Conservation (phyloP, 805 yeast genomes). For the Yarrowia phangngaensis region DNA sequence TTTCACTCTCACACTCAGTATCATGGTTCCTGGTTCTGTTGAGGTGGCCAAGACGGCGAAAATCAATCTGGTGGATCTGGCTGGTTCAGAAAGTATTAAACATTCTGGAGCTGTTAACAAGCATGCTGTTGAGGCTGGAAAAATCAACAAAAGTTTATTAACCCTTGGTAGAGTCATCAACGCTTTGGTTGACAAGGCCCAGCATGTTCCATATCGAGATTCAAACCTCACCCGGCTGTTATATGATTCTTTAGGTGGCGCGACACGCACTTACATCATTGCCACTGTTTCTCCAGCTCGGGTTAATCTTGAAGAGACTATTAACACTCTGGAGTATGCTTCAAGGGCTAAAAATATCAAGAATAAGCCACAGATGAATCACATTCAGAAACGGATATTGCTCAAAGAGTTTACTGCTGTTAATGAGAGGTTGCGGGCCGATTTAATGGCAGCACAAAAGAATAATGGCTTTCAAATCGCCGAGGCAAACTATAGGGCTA, state of each 20-base stretch:
- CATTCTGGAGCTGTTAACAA: conserved; percentile 83
- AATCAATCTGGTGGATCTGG: conserved; percentile 83
- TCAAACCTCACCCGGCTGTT: conserved; percentile 73
- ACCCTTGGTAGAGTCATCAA: conserved; percentile 89
- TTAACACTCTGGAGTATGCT: conserved; percentile 84
- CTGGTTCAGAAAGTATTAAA: conserved; percentile 88
- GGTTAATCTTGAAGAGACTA: conserved; percentile 71
- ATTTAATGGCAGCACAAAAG: conserved; percentile 57
- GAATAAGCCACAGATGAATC: conserved; percentile 58
- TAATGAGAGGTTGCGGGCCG: conserved; percentile 55
- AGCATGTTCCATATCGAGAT: conserved; percentile 82
- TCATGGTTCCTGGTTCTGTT: conserved; percentile 52
- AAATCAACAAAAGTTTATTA: conserved; percentile 81
- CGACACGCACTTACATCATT: conserved; percentile 78
- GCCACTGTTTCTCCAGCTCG: conserved; percentile 86
- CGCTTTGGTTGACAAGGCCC: conserved; percentile 55
- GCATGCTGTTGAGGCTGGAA: conserved; percentile 90
- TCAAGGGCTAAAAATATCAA: conserved; percentile 77
- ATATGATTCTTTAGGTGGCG: conserved; percentile 84
- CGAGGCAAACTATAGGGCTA: conserved; percentile 46
- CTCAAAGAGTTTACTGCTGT: conserved; percentile 53
- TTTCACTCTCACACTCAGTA: conserved; percentile 61
- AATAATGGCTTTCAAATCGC: conserved; percentile 67
- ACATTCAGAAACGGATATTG: conserved; percentile 50
- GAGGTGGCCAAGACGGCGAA: conserved; percentile 50